Evolutionary conservation across 2,329 filamentous ascomycete species (phyloP), one percentile per base, ranked within the genome.

Genomic region (Penicillium olsonii): DNA sequence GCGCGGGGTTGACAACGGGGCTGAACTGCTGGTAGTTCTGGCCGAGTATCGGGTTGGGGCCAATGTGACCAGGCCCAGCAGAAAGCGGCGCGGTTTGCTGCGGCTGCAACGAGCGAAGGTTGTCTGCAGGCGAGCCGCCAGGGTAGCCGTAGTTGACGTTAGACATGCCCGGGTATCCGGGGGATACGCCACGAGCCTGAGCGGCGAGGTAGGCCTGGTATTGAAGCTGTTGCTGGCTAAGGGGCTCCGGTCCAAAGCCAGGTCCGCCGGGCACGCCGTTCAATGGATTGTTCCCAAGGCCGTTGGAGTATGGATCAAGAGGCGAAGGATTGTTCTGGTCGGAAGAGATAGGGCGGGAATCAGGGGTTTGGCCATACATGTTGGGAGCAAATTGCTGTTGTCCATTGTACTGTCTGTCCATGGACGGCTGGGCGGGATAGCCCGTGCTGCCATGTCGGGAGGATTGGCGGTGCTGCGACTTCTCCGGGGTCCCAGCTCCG

Each of bases 171-270:
- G 71, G 69, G 52, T 79, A 79, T 40, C 61, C 70, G 51, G 74
- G 65, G 11, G 72, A 68, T 31, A 74, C 65, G 5, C 73, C 71
- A 18, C 73, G 72, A 8, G 67, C 61, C 58, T 78, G 70, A 50
- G 77, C 62, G 37, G 78, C 76, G 19, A 82, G 67, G 59, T 81
- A 76, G 27, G 74, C 73, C 62, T 84, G 82, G 58, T 84, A 84
- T 60, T 84, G 82, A 24, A 81, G 63, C 58, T 81, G 77, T 48
- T 80, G 77, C 39, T 74, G 75, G 14, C 68, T 70, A 38, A 78
- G 58, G 1, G 72, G 58, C 31, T 75, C 73, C 49, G 71, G 72
- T 20, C 63, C 56, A 49, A 69, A 75, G 3, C 22, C 22, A 24
- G 29, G 29, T 8, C 63, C 67, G 45, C 57, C 57, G 22, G 59